Percentiles rank a stretch among this genome's conserved stretches.
These are phyloP conservation scores for Fraxinus cuspidata DNA, from an alignment of 257 asterid genomes.

Conservation along the genomic window DNA sequence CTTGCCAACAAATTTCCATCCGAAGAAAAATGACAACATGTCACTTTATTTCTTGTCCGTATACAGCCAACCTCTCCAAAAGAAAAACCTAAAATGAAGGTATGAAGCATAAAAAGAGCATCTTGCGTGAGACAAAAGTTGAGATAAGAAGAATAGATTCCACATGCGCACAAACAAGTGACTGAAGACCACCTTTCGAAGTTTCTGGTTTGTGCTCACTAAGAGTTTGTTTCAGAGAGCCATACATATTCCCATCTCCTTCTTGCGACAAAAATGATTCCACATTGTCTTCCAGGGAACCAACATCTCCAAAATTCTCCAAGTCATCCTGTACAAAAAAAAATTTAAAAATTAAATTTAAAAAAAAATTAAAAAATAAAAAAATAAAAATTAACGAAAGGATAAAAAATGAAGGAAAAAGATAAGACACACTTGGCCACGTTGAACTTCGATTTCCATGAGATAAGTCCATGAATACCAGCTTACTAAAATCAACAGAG, in stretches of 20 bases:
- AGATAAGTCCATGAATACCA: conserved; percentile 13
- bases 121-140: conserved; percentile 10
- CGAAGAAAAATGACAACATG: conserved; percentile 97
- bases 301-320: conserved; percentile 91
- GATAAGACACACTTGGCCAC: conserved; percentile 5
- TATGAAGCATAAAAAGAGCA: not conserved
- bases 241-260: conserved; percentile 86
- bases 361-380: conserved; percentile 8
- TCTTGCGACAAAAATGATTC: conserved; percentile 88
- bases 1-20: conserved; percentile 96
- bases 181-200: conserved; percentile 61
- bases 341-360: too few relatives aligned
- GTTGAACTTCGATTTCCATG: conserved; percentile 12
- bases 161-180: conserved; percentile 14
- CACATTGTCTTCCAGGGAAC: conserved; percentile 86
- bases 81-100: conserved; percentile 42
- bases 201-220: conserved; percentile 68
- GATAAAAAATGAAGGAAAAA: not conserved
- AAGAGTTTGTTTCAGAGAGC: conserved; percentile 62
- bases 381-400: not conserved
- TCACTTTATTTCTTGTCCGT: conserved; percentile 85
- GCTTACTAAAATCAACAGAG: not conserved
- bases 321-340: conserved; percentile 71
- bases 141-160: conserved; percentile 14
- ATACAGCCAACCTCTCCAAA: conserved; percentile 91